Percentiles rank a stretch among this genome's conserved stretches.
Evolutionary conservation across 139 green algal genomes (phyloP).

Genomic region (Tetratostichococcus sp.): DNA sequence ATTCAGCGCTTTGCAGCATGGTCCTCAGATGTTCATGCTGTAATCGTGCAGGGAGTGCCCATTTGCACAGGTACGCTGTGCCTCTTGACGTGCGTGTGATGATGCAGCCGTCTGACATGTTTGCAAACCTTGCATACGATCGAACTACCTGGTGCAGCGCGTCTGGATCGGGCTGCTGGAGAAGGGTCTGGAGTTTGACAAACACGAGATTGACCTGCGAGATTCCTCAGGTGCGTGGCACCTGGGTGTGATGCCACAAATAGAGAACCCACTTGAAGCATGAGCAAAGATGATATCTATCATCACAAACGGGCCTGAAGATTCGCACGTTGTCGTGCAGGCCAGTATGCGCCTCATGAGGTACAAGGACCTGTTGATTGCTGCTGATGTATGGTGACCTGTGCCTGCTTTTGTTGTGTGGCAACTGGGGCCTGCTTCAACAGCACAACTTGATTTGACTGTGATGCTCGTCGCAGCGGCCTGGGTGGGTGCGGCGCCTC

Average conservation of each 20-base stretch:
- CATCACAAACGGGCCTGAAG: not conserved
- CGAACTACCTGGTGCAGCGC: not conserved
- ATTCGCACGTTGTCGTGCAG: not conserved
- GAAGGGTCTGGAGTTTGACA: not conserved
- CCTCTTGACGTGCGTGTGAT: not conserved
- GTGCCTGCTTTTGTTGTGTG: too few relatives aligned
- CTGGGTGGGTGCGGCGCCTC: not conserved
- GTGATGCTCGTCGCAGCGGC: too few relatives aligned
- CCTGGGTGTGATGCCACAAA: too few relatives aligned
- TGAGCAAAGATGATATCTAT: not conserved
- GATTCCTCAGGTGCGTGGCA: not conserved
- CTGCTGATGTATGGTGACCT: too few relatives aligned
- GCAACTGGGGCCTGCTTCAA: too few relatives aligned
- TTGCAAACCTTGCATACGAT: too few relatives aligned
- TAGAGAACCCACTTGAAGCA: too few relatives aligned
- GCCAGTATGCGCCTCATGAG: conserved; percentile 3
- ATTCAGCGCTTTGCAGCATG: too few relatives aligned
- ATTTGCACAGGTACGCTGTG: not conserved
- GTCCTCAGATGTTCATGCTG: too few relatives aligned
- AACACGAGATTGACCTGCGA: not conserved
- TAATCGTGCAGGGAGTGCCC: not conserved
- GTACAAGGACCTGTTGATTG: not conserved
- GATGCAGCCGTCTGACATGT: not conserved
- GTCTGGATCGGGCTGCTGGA: not conserved
- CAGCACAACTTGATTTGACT: too few relatives aligned